phyloP scores from a whole-genome alignment of 1,284 basidiomycete species.

The Wallemia hederae region DNA sequence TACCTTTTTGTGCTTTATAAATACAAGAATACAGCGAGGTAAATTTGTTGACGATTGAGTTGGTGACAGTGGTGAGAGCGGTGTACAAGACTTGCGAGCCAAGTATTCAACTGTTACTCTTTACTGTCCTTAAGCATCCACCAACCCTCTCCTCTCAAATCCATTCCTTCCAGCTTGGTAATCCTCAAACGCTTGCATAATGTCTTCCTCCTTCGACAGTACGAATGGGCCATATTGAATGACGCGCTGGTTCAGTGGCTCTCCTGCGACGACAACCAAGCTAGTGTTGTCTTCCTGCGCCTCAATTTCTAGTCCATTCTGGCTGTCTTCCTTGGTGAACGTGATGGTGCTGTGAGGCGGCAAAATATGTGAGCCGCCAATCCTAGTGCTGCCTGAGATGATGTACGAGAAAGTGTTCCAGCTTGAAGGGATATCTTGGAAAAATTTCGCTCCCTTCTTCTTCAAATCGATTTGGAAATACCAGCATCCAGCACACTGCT shows the following conservation, averaged over 20 bases:
- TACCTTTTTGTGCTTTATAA: no score
- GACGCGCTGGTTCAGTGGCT: slow-evolving; percentile 65
- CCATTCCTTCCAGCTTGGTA: slow-evolving; percentile 53
- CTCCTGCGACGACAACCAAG: slow-evolving; percentile 47
- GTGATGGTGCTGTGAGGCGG: slow-evolving; percentile 16
- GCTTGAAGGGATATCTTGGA: slow-evolving; percentile 43
- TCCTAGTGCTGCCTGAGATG: slow-evolving; percentile 5
- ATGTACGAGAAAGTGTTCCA: slow-evolving; percentile 16
- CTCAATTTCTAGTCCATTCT: slow-evolving; percentile 32
- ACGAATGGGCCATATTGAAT: slow-evolving; percentile 36
- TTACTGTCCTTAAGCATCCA: no score
- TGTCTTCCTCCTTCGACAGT: slow-evolving; percentile 48
- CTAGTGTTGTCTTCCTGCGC: slow-evolving; percentile 32
- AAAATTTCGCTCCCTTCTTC: slow-evolving; percentile 32
- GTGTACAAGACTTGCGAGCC: no score
- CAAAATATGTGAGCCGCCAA: slow-evolving; percentile 8
- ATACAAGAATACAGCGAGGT: no score
- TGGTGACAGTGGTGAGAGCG: no score
- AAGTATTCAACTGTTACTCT: no score
- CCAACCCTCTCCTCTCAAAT: slow-evolving; percentile 54
- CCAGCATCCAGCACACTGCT: slow-evolving; percentile 73
- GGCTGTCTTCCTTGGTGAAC: slow-evolving; percentile 25
- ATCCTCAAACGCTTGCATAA: slow-evolving; percentile 51
- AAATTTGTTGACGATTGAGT: no score
- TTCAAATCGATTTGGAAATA: slow-evolving; percentile 56